A percentile compares a stretch with the other conserved stretches of the same genome.
Conservation (phyloP, 495 filamentous ascomycete genomes). For the Polyplosphaeria fusca region DNA sequence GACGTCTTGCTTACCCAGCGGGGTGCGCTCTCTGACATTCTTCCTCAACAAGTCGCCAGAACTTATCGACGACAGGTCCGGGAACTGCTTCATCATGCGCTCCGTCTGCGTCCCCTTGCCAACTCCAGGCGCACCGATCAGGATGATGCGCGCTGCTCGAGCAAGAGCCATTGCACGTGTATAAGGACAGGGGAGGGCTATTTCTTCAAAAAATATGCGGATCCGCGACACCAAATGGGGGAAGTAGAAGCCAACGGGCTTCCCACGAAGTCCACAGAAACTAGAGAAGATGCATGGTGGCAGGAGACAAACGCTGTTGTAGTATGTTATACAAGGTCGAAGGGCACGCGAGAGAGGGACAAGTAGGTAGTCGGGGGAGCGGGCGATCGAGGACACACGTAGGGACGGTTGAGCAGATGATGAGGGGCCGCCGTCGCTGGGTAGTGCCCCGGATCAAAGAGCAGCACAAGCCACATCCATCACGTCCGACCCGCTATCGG, state of each 20-base stretch:
- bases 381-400: too few relatives aligned
- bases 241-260: constrained; percentile 27
- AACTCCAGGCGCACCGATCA: constrained; percentile 88
- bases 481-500: too few relatives aligned
- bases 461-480: too few relatives aligned
- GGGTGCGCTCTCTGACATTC: constrained; percentile 77
- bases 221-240: too few relatives aligned
- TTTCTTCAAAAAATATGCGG: too few relatives aligned
- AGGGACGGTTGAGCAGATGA: too few relatives aligned
- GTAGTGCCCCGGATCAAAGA: too few relatives aligned
- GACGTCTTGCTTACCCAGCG: constrained; percentile 62
- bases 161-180: constrained; percentile 29
- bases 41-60: constrained; percentile 88
- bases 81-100: constrained; percentile 77
- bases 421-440: too few relatives aligned
- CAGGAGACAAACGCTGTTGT: too few relatives aligned
- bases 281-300: constrained; percentile 25
- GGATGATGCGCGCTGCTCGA: constrained; percentile 81
- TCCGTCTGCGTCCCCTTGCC: constrained; percentile 96
- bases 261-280: constrained; percentile 8
- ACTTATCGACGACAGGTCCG: constrained; percentile 85
- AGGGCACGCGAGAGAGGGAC: too few relatives aligned
- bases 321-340: too few relatives aligned
- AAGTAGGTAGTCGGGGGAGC: too few relatives aligned
- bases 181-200: constrained; percentile 1